Conservation (phyloP, 129 eudicot genomes). For the Flaveria bidentis region DNA sequence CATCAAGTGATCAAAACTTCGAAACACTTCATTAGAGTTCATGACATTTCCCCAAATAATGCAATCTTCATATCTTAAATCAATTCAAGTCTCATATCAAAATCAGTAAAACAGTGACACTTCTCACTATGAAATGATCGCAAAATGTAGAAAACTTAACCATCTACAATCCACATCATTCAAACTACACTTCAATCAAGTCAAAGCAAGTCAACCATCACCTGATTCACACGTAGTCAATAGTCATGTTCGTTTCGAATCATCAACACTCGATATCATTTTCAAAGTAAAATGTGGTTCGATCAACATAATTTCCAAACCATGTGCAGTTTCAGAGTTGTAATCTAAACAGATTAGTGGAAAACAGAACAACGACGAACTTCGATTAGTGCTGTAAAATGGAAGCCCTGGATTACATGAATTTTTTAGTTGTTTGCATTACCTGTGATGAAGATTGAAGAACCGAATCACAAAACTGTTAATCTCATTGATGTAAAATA, state of each 20-base stretch:
- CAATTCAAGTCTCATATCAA: constrained; percentile 10
- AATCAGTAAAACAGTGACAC: background rate
- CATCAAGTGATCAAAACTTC: background rate
- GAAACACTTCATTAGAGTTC: background rate
- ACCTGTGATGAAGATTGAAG: constrained; percentile 20
- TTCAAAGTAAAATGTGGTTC: constrained; percentile 23
- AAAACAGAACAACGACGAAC: constrained; percentile 11
- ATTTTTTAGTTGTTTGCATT: constrained; percentile 10
- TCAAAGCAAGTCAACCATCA: constrained; percentile 29
- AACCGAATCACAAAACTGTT: background rate
- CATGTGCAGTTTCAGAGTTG: constrained; percentile 5
- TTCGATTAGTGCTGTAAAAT: constrained; percentile 9
- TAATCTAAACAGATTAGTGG: background rate
- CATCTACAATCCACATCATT: background rate
- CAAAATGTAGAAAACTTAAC: constrained; percentile 18
- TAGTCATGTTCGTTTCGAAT: constrained; percentile 10
- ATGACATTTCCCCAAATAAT: constrained; percentile 13
- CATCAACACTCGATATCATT: constrained; percentile 12
- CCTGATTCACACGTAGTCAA: background rate
- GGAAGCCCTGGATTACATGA: background rate
- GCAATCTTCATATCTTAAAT: constrained; percentile 16
- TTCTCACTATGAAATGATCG: constrained; percentile 15
- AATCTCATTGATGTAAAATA: too few relatives aligned
- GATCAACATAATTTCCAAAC: constrained; percentile 20
- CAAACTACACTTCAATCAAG: constrained; percentile 18